Base-by-base conservation (phyloP, 495 filamentous ascomycete species). In the Stereocaulon alpinum region DNA sequence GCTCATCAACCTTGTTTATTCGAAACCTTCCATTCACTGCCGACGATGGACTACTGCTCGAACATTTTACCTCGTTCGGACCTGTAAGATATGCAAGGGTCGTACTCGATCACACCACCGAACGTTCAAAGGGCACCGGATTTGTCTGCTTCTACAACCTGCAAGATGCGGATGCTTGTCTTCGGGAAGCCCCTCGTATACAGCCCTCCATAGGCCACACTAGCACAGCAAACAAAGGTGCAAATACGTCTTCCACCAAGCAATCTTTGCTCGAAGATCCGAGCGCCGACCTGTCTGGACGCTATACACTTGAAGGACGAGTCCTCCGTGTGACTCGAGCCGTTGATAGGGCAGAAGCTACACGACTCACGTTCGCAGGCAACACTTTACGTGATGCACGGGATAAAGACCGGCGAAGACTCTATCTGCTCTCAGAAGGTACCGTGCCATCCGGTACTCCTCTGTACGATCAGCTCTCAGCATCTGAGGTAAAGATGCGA, bases 11-110 rank as follows among this genome's bases (percentile, higher is more conserved):
- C 0, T 72, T 96, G 42, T 99, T 99, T 75, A 80, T 97, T 64
- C 89, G 93, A 60, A 99, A 99, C 67, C 76, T 99, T 24, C 91
- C 93, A 1, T 99, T 94, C 70, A 86, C 86, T 15, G 81, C 80
- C 37, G 83, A 84, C 27, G 90, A 99, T 66, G 83, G 89, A 56
- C 73, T 78, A 22, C 80, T 99, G 20, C 83, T 88, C 62, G 80
- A 85, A 32, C 90, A 95, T 66, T 99, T 99, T 66, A 69, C 73
- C 11, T 76, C 83, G 63, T 99, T 99, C 63, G 93, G 93, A 43
- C 76, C 77, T 1, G 73, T 97, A 52, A 80, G 89, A 24, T 99
- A 96, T 69, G 91, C 91, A 22, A 79, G 94, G 41, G 82, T 95
- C 29, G 94, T 99, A 30, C 75, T 91, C 59, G 93, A 99, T 67